These are phyloP conservation scores for Boletus rufocinnamomeus DNA, from an alignment of 768 basidiomycete genomes.

Conservation along the genomic window DNA sequence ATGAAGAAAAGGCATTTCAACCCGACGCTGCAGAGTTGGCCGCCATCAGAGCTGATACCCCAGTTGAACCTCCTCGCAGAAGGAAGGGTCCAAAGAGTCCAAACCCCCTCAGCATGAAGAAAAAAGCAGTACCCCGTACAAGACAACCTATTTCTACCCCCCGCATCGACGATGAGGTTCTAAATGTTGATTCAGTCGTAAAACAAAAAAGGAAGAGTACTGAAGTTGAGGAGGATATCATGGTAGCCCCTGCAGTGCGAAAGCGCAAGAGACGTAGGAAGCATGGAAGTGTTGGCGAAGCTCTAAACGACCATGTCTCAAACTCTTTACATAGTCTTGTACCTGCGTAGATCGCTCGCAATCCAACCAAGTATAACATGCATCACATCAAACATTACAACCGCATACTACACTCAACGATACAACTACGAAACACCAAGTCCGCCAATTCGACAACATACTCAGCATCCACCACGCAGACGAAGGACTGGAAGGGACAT, in stretches of 20 bases:
- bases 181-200: not conserved
- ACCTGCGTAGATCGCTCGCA: not conserved
- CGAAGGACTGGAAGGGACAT: slow-evolving; percentile 53
- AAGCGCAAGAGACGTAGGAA: slow-evolving; percentile 33
- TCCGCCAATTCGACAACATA: not conserved
- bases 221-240: slow-evolving; percentile 1
- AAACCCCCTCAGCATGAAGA: slow-evolving; percentile 92
- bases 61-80: slow-evolving; percentile 49
- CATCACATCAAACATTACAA: not conserved
- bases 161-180: not conserved
- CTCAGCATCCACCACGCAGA: slow-evolving; percentile 74
- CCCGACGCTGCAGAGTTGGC: slow-evolving; percentile 51
- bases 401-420: not conserved
- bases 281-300: not conserved
- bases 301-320: not conserved
- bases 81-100: slow-evolving; percentile 79
- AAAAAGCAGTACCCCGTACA: slow-evolving; percentile 53
- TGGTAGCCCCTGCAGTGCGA: not conserved
- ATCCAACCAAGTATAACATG: not conserved
- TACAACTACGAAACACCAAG: slow-evolving; percentile 8
- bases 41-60: slow-evolving; percentile 39
- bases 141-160: not conserved
- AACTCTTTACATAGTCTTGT: not conserved
- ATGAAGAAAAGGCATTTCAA: slow-evolving; percentile 61
- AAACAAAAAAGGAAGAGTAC: slow-evolving; percentile 26